phyloP scores from a whole-genome alignment of 805 yeast genomes.

The Myxozyma sirexii region DNA sequence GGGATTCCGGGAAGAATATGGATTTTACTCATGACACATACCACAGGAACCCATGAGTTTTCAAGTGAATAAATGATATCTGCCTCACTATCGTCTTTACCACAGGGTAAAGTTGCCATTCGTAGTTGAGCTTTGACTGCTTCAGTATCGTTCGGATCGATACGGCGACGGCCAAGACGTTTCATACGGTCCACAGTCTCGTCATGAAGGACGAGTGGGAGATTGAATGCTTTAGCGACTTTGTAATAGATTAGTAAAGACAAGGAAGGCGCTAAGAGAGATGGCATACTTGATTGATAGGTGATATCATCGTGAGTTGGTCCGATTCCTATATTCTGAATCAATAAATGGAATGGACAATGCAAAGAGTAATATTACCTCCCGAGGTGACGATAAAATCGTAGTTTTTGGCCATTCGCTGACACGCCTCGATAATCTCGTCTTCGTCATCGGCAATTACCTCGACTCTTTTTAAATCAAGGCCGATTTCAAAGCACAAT shows the following conservation, averaged over 20 bases:
- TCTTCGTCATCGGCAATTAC: slow-evolving; percentile 76
- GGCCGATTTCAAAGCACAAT: slow-evolving; percentile 66
- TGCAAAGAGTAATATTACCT: slow-evolving; percentile 38
- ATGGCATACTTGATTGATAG: slow-evolving; percentile 52
- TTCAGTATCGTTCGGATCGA: slow-evolving; percentile 44
- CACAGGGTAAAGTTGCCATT: slow-evolving; percentile 78
- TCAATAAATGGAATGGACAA: background rate
- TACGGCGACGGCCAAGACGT: slow-evolving; percentile 43
- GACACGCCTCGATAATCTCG: slow-evolving; percentile 62
- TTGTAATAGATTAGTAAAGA: background rate
- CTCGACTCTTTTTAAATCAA: slow-evolving; percentile 64
- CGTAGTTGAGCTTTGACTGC: slow-evolving; percentile 65
- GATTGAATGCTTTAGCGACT: slow-evolving; percentile 63
- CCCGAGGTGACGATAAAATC: slow-evolving; percentile 74
- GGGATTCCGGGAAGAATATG: slow-evolving; percentile 87
- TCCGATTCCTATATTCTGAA: slow-evolving; percentile 57
- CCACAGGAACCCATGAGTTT: slow-evolving; percentile 82
- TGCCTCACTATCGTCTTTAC: slow-evolving; percentile 38
- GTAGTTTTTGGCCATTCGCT: slow-evolving; percentile 52
- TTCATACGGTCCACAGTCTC: slow-evolving; percentile 66
- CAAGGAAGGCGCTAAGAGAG: background rate
- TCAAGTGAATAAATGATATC: slow-evolving; percentile 48
- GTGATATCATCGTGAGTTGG: slow-evolving; percentile 92
- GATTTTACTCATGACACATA: slow-evolving; percentile 63
- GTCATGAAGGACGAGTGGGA: slow-evolving; percentile 55